A percentile compares a stretch with the other conserved stretches of the same genome.
These are phyloP conservation scores for Monosporozyma siamensis DNA, from an alignment of 805 yeast species.

Conservation along the genomic window DNA sequence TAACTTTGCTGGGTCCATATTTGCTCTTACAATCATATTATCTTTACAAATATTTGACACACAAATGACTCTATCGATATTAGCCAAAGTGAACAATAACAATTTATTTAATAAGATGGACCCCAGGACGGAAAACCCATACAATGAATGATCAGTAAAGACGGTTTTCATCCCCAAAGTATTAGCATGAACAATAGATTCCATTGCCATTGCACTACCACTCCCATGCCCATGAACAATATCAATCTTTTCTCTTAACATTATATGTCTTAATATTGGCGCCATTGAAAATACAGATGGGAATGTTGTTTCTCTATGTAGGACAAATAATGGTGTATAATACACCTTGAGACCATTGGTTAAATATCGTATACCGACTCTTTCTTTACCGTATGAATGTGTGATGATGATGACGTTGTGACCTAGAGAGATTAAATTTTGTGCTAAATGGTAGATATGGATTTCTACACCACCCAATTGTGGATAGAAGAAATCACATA, in stretches of 20 bases:
- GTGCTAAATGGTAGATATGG: constrained; percentile 86
- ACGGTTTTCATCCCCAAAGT: constrained; percentile 90
- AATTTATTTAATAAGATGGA: constrained; percentile 81
- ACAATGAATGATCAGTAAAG: constrained; percentile 90
- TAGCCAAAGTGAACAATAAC: constrained; percentile 72
- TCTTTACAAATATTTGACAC: constrained; percentile 96
- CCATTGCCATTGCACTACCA: constrained; percentile 76
- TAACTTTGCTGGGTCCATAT: constrained; percentile 64
- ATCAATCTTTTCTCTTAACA: constrained; percentile 76
- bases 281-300: constrained; percentile 87
- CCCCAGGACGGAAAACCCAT: constrained; percentile 83
- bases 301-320: constrained; percentile 75
- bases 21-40: constrained; percentile 82
- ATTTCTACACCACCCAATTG: constrained; percentile 98
- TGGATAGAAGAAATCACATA: constrained; percentile 94
- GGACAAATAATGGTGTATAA: constrained; percentile 71
- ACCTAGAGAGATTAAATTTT: constrained; percentile 67
- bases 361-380: constrained; percentile 73
- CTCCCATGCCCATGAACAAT: constrained; percentile 96
- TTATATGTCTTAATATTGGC: constrained; percentile 75
- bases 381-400: constrained; percentile 65
- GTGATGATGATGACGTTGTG: constrained; percentile 82
- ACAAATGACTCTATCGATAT: constrained; percentile 89
- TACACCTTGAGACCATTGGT: constrained; percentile 91
- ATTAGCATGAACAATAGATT: constrained; percentile 82